Percentiles rank a stretch among this genome's conserved stretches.
These are phyloP conservation scores for Thinopyrum obtusiflorum DNA, from an alignment of 202 grass and related monocot species.

Conservation along the genomic window DNA sequence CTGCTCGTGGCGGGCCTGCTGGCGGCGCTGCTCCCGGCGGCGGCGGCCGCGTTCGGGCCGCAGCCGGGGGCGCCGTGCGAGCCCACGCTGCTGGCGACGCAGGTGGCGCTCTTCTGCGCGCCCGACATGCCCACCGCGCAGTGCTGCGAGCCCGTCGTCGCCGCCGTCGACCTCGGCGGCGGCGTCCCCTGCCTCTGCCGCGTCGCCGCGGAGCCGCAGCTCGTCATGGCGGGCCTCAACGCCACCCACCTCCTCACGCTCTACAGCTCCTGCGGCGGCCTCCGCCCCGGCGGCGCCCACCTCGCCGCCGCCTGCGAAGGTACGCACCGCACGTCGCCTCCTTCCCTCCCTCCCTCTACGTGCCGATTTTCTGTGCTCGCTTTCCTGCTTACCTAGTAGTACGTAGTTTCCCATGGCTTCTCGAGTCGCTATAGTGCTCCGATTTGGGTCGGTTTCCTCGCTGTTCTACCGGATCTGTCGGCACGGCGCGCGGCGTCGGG, in stretches of 20 bases:
- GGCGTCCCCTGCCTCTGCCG: constrained; percentile 59
- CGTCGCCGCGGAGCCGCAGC: constrained; percentile 41
- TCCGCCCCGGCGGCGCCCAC: constrained; percentile 33
- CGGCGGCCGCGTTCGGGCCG: neutral
- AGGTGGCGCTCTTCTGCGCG: constrained; percentile 43
- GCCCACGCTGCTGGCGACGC: constrained; percentile 41
- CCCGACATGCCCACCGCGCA: constrained; percentile 52
- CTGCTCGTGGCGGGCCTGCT: constrained; percentile 23
- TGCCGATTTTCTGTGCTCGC: neutral
- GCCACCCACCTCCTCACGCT: constrained; percentile 53
- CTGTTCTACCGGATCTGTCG: neutral
- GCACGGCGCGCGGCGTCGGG: neutral
- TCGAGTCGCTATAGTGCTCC: too few relatives aligned
- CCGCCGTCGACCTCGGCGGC: constrained; percentile 51
- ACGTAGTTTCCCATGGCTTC: neutral
- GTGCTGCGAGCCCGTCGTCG: constrained; percentile 56
- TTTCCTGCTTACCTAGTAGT: neutral
- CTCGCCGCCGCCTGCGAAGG: constrained; percentile 44
- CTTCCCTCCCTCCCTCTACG: neutral
- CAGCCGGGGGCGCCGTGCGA: constrained; percentile 29
- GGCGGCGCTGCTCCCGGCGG: neutral
- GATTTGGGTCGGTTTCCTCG: neutral
- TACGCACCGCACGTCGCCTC: neutral
- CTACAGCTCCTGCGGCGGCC: constrained; percentile 45
- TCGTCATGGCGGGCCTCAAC: constrained; percentile 50